phyloP scores from a whole-genome alignment of 768 basidiomycete species.

The Saitozyma sp. region DNA sequence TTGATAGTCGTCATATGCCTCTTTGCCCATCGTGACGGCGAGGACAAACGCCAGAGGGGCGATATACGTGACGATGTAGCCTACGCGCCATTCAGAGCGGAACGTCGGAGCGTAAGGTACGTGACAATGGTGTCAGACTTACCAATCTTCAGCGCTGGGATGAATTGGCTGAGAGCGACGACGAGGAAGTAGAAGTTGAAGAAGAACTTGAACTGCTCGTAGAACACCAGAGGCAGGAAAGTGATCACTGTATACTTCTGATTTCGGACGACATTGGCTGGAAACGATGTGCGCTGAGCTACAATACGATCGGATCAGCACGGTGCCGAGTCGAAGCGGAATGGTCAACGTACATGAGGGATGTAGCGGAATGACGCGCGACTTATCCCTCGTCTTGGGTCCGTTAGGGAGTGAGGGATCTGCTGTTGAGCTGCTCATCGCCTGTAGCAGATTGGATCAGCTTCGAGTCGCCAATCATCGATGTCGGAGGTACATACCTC shows the following conservation, averaged over 20 bases:
- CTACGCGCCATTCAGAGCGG: slow-evolving; percentile 54
- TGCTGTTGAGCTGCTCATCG: background rate
- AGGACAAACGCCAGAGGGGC: slow-evolving; percentile 95
- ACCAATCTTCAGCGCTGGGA: slow-evolving; percentile 96
- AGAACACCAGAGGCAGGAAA: slow-evolving; percentile 96
- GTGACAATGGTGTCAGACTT: slow-evolving; percentile 34
- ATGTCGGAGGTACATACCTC: background rate
- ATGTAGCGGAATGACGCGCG: slow-evolving; percentile 38
- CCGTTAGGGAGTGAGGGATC: slow-evolving; percentile 1
- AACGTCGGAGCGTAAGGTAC: background rate
- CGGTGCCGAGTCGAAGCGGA: background rate
- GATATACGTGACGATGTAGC: slow-evolving; percentile 92
- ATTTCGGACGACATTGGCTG: slow-evolving; percentile 90
- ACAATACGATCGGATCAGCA: background rate
- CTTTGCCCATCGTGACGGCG: slow-evolving; percentile 94
- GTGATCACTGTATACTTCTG: slow-evolving; percentile 97
- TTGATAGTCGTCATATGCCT: slow-evolving; percentile 97
- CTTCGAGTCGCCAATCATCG: background rate
- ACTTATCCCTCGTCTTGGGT: slow-evolving; percentile 33
- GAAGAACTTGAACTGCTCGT: slow-evolving; percentile 99
- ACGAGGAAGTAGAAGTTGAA: slow-evolving; percentile 98
- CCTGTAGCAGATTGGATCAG: background rate
- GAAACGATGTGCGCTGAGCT: slow-evolving; percentile 47
- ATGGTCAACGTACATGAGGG: slow-evolving; percentile 16
- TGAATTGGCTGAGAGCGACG: slow-evolving; percentile 91